These are phyloP conservation scores for Aspergillus sp. DNA, from an alignment of 2,329 filamentous ascomycete species.

Conservation along the genomic window DNA sequence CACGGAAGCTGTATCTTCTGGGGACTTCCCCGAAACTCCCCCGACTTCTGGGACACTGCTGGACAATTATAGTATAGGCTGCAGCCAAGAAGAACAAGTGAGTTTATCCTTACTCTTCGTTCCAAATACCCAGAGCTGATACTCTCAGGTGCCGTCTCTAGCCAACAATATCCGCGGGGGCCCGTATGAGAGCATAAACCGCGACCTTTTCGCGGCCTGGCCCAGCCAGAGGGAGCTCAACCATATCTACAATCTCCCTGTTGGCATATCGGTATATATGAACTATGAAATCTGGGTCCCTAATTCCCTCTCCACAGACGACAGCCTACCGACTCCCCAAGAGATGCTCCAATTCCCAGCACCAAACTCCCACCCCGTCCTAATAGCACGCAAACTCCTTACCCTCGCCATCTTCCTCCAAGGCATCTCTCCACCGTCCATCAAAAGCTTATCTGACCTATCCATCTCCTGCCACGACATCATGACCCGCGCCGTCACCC, in stretches of 20 bases:
- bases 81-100: neutral
- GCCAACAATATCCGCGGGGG: neutral
- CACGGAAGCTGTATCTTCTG: too few relatives aligned
- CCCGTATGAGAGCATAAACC: neutral
- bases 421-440: constrained; percentile 35
- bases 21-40: neutral
- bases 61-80: neutral
- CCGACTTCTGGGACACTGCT: neutral
- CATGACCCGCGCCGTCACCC: constrained; percentile 21
- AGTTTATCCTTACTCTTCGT: neutral
- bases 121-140: neutral
- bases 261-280: neutral
- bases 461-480: neutral
- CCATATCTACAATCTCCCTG: constrained; percentile 3
- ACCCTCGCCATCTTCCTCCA: constrained; percentile 52
- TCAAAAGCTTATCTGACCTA: neutral
- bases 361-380: constrained; percentile 48
- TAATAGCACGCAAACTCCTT: constrained; percentile 53
- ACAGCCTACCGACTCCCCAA: neutral
- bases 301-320: neutral
- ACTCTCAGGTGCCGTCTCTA: neutral
- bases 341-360: constrained; percentile 41
- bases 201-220: constrained; percentile 5
- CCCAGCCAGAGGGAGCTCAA: constrained; percentile 7
- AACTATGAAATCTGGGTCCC: constrained; percentile 1